phyloP scores from a whole-genome alignment of 2,329 filamentous ascomycete genomes.

The Trichophyton mentagrophytes region DNA sequence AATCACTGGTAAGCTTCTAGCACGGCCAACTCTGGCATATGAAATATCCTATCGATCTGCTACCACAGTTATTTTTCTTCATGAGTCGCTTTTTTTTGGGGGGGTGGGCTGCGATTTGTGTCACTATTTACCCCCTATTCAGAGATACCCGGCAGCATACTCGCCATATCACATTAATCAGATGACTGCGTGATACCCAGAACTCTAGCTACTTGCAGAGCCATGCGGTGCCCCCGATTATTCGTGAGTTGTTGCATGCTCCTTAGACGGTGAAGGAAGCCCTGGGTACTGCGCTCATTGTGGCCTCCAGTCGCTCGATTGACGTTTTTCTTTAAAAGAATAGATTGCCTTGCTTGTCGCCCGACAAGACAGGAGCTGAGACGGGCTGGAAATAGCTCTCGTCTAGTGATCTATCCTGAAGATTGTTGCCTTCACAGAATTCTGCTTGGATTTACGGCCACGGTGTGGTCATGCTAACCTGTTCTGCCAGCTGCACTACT shows the following conservation, averaged over 20 bases:
- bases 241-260: neutral
- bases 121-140: neutral
- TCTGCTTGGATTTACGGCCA: too few relatives aligned
- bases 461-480: too few relatives aligned
- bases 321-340: neutral
- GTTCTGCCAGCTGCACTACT: too few relatives aligned
- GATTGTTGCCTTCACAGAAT: too few relatives aligned
- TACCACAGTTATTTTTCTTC: neutral
- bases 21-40: too few relatives aligned
- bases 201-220: neutral
- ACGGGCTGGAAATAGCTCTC: too few relatives aligned
- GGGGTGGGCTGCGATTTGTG: neutral
- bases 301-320: too few relatives aligned
- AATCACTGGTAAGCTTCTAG: neutral
- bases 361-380: neutral
- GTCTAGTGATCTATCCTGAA: too few relatives aligned
- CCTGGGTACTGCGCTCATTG: neutral
- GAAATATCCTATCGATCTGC: too few relatives aligned
- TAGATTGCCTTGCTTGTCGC: neutral
- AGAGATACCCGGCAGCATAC: neutral
- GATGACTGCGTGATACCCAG: neutral
- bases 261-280: neutral
- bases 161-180: neutral
- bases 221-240: neutral
- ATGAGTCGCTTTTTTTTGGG: neutral